Evolutionary conservation across 768 basidiomycete genomes (phyloP), one percentile per base, ranked within the genome.

Genomic region (Tylopilus vinaceipallidus): DNA sequence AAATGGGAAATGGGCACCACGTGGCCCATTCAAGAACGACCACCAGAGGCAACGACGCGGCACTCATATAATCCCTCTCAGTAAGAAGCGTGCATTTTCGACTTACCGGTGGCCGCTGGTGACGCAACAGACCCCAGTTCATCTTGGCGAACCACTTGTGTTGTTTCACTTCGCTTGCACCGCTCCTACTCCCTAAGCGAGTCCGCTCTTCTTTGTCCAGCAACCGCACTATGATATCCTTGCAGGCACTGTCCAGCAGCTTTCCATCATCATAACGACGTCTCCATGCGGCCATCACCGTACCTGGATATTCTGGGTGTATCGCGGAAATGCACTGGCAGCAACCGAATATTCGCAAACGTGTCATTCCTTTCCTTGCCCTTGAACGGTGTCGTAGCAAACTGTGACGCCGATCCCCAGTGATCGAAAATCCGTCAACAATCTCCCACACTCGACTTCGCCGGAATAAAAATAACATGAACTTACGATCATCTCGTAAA

Each of bases 311-410:
- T 80, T 70, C 84, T 89, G 55, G 89, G 89, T 45, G 76, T 71
- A 59, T 98, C 94, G 45, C 85, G 88, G 78, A 97, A 98, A 52
- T 82, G 75, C 39, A 95, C 91, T 24, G 88, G 82, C 61, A 88
- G 73, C 66, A 86, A 76, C 67, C 94, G 84, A 70, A 99, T 95
- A 74, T 98, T 98, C 68, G 84, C 76, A 76, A 99, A 99, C 29
- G 97, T 99, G 60, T 94, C 92, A 70, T 88, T 86, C 60, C 97
- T 87, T 75, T 92, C 86, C 48, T 81, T 78, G 40, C 97, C 97
- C 74, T 99, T 99, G 86, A 98, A 98, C 36, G 97, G 97, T 52
- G 97, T 98, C 51, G 94, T 97, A 30, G 94, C 95, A 71, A 90
- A 98, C 94, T 98, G 72, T 44, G 60, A 23, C 48, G 55, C 59